Base-by-base conservation (phyloP, 192 early-diverging fungal genomes). In the Mortierella antarctica region DNA sequence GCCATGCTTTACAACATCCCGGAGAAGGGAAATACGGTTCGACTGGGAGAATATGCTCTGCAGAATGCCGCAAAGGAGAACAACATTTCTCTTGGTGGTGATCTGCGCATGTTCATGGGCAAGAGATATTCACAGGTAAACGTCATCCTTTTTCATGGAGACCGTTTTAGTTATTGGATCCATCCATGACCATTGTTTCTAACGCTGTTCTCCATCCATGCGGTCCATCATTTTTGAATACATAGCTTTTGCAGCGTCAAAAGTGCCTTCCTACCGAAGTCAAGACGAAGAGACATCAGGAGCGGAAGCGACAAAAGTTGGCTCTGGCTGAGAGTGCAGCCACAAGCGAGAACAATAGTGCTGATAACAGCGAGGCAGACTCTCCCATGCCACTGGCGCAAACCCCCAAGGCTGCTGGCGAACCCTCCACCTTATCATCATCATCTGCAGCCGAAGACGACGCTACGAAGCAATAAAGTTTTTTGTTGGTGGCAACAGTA, bases 91-190 rank as follows among this genome's bases (percentile, higher is more conserved):
- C 69, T 80, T 21, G 77, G 77, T 23, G 77, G 70, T 44, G 77
- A 80, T 57, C 49, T 80, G 23, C 70, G 77, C 23, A 80, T 80
- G 77, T 80, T 80, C 20, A 80, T 80, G 77, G 77, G 77, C 77
- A 80, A 80, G 65, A 21, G 55, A 7, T 80, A 80, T 51, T 45
- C 64, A 21, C 42, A n/a, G 57, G 77, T 80, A 80, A 65, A 56
- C n/a, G 31, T 0, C 8, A 40, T 12, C 15, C 40, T 56, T 2
- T 53, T 13, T 44, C 47, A 15, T 62, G 2, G 21, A n/a, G 17
- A 49, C 10, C 42, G n/a, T 46, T 57, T 31, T 67, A 15, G 20
- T 57, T 49, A 1, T 46, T 55, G 31, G 31, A 31, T 46, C 4
- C 13, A 18, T 41, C 20, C 39, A 31, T 39, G 57, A 15, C 21